Percentiles rank a stretch among this genome's conserved stretches.
Evolutionary conservation across 768 basidiomycete species (phyloP).

Genomic region (Daedaleopsis sinensis): DNA sequence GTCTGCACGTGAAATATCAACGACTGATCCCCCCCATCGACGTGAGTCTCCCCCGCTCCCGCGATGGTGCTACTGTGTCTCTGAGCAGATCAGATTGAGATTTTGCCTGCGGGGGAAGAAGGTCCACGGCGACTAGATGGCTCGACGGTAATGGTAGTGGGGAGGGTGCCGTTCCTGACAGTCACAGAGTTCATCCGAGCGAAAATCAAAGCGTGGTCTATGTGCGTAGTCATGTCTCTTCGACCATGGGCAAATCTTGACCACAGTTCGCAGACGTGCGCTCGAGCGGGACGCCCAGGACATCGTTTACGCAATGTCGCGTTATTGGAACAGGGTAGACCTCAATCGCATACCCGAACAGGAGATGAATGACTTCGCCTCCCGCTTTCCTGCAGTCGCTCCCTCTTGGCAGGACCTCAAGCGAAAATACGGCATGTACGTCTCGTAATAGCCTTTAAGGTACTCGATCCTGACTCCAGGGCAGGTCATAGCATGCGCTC

Average conservation of each 20-base stretch:
- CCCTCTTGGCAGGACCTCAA: constrained; percentile 77
- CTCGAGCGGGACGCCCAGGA: constrained; percentile 77
- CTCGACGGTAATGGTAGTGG: constrained; percentile 67
- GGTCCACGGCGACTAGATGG: constrained; percentile 76
- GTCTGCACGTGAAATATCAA: constrained; percentile 76
- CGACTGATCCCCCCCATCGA: constrained; percentile 78
- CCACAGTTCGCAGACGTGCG: constrained; percentile 52
- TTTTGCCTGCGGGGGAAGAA: constrained; percentile 78
- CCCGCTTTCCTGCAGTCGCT: constrained; percentile 57
- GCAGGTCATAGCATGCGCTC: constrained; percentile 15
- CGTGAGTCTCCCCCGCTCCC: constrained; percentile 43
- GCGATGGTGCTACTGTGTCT: neutral
- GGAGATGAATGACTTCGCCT: constrained; percentile 81
- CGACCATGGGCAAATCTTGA: constrained; percentile 23
- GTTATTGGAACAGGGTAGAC: constrained; percentile 82
- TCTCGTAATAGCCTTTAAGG: constrained; percentile 1
- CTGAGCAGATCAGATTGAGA: constrained; percentile 64
- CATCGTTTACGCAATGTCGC: constrained; percentile 68
- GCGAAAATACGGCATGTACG: constrained; percentile 69
- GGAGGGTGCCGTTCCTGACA: constrained; percentile 79
- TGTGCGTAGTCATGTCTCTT: constrained; percentile 49
- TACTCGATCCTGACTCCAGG: constrained; percentile 9
- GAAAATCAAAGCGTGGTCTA: constrained; percentile 82
- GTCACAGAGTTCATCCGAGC: constrained; percentile 85
- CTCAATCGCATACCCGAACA: constrained; percentile 85